A percentile compares a stretch with the other conserved stretches of the same genome.
Evolutionary conservation across 768 basidiomycete species (phyloP).

Genomic region (Agrocybe praecox): DNA sequence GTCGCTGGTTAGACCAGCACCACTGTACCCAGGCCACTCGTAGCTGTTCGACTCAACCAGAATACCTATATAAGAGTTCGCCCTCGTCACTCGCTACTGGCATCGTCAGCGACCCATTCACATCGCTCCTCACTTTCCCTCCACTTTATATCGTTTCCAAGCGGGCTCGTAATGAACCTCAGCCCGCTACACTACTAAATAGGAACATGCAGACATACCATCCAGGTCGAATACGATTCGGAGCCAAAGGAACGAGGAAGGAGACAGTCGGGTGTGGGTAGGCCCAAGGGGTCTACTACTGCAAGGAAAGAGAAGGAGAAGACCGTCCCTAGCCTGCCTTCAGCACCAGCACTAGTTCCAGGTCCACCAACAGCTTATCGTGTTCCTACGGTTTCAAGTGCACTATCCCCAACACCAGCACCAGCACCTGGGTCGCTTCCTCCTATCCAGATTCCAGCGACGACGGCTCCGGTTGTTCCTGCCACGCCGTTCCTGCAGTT

Average conservation of each 20-base stretch:
- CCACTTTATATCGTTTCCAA: neutral
- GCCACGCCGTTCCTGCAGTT: too few relatives aligned
- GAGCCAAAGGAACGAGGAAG: too few relatives aligned
- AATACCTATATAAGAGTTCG: too few relatives aligned
- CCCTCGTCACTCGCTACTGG: too few relatives aligned
- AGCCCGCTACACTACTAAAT: too few relatives aligned
- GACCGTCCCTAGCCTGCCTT: slow-evolving; percentile 34
- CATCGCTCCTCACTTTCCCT: slow-evolving; percentile 23
- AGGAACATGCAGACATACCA: too few relatives aligned
- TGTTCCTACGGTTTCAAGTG: slow-evolving; percentile 3
- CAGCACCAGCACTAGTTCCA: neutral
- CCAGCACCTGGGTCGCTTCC: too few relatives aligned
- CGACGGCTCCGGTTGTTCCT: too few relatives aligned
- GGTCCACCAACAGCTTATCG: slow-evolving; percentile 19
- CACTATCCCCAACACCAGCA: neutral
- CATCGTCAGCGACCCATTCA: too few relatives aligned
- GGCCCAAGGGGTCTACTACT: slow-evolving; percentile 31
- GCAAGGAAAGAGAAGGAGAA: slow-evolving; percentile 34
- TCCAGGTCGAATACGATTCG: too few relatives aligned
- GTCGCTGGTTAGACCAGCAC: neutral
- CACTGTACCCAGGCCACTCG: slow-evolving; percentile 30
- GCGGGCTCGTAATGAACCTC: neutral
- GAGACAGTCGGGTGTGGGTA: slow-evolving; percentile 45
- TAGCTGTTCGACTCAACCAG: too few relatives aligned
- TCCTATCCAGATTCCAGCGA: too few relatives aligned